Percentiles rank a stretch among this genome's conserved stretches.
These are phyloP conservation scores for Eucalyptus tenuipes DNA, from an alignment of 345 rosid species.

Conservation along the genomic window DNA sequence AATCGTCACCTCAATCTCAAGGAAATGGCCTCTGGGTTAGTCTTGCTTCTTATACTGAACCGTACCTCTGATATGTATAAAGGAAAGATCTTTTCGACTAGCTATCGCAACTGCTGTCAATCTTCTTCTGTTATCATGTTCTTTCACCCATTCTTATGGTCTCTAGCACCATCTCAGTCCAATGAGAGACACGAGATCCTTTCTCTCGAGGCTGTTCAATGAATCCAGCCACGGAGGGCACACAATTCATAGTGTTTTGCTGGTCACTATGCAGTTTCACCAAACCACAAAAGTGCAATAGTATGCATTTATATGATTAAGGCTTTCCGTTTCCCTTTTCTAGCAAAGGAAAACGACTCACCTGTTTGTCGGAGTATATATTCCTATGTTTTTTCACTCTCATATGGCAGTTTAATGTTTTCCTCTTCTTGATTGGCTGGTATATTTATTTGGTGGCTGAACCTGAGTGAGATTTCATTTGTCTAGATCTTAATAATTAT, in stretches of 20 bases:
- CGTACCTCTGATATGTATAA: not conserved
- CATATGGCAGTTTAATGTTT: not conserved
- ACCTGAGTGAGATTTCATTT: not conserved
- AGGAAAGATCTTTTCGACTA: not conserved
- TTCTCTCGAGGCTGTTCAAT: not conserved
- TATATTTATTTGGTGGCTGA: not conserved
- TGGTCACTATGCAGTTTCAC: not conserved
- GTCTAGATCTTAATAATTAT: not conserved
- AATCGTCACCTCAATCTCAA: constrained; percentile 52
- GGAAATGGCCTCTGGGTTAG: constrained; percentile 81
- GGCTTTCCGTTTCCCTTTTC: not conserved
- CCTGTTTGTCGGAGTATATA: not conserved
- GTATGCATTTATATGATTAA: not conserved
- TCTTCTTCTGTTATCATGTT: not conserved
- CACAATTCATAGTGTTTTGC: not conserved
- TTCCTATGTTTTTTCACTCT: not conserved
- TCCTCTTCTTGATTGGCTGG: not conserved
- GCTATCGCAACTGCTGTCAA: not conserved
- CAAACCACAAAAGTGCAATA: not conserved
- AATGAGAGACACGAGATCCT: not conserved
- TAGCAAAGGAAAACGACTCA: not conserved
- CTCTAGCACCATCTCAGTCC: not conserved
- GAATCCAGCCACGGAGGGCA: not conserved
- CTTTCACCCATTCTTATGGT: not conserved
- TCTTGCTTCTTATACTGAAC: not conserved